Evolutionary conservation across 2,329 filamentous ascomycete species (phyloP), one percentile per base, ranked within the genome.

Genomic region (Decorospora gaudefroyi): DNA sequence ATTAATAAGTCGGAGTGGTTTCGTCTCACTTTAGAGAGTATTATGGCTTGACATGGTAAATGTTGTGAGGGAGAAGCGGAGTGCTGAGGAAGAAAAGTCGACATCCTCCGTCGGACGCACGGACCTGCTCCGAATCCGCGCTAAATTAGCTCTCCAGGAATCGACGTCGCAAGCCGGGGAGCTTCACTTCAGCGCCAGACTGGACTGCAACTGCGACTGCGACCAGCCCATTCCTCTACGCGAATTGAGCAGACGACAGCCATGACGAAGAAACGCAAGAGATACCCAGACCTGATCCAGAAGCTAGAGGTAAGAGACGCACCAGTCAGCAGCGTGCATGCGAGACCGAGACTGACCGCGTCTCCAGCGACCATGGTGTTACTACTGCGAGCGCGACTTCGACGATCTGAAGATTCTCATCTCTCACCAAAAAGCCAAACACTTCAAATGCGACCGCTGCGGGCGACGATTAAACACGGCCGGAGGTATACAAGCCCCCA

Each of bases 341-440:
- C 18, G 6, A 9, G 16, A 22, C 28, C 21, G n/a, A 21, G n/a
- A 28, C 32, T 46, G 33, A 46, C 32, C 13, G n/a, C n/a, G n/a
- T 32, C 10, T 18, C 9, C 32, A 46, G 43, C 86, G 91, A 45
- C 87, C 92, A 35, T 97, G 91, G 91, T 99, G 93, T 76, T 99
- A 96, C 75, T 99, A 99, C 77, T 99, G 93, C 85, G 93, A 99
- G 74, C 88, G 92, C 75, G 92, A 97, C 74, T 99, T 97, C 69
- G 91, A 97, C 71, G 93, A 99, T 71, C 73, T 96, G 32, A 96
- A 96, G 77, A 90, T 97, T 59, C 84, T 99, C 54, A 95, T 96
- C 60, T 91, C 88, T 45, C 93, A 99, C 72, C 93, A 97, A 68
- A 97, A 96, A 71, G 91, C 92, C n/a, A 97, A 97, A 74, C 93